These are phyloP conservation scores for Sodiomyces alkalinus DNA, from an alignment of 2,329 filamentous ascomycete species.

Conservation along the genomic window DNA sequence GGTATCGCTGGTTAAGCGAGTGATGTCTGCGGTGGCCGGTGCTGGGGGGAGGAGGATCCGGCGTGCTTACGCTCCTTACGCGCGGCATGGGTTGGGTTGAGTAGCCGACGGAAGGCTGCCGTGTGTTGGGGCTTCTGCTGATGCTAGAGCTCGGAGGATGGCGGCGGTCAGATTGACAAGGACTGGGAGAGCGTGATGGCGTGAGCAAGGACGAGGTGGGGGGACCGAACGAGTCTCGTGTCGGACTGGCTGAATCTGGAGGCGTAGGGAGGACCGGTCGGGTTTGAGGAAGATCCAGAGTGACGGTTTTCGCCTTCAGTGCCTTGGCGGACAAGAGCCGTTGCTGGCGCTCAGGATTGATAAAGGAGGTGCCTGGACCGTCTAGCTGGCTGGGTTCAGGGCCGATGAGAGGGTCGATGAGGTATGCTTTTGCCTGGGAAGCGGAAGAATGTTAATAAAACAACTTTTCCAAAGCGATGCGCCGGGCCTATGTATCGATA, in stretches of 20 bases:
- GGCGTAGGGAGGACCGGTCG: conserved; percentile 34
- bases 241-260: conserved; percentile 38
- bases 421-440: conserved; percentile 44
- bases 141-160: conserved; percentile 17
- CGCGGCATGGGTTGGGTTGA: conserved; percentile 1
- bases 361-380: conserved; percentile 44
- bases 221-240: conserved; percentile 27
- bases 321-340: conserved; percentile 9
- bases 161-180: too few species aligned
- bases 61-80: conserved; percentile 6
- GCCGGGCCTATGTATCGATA: conserved; percentile 2
- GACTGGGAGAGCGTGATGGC: too few species aligned
- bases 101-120: conserved; percentile 1
- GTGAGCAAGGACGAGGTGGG: conserved; percentile 24
- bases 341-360: conserved; percentile 16
- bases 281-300: too few species aligned
- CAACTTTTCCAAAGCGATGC: too few species aligned
- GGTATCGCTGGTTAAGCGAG: conserved; percentile 43
- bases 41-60: too few species aligned
- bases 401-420: conserved; percentile 54
- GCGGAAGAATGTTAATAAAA: too few species aligned
- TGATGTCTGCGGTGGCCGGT: conserved; percentile 10
- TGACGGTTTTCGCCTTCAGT: conserved; percentile 5
- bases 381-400: conserved; percentile 54
- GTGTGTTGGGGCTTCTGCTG: conserved; percentile 13